Evolutionary conservation across 495 filamentous ascomycete species (phyloP).

Genomic region (Neurospora sp.): DNA sequence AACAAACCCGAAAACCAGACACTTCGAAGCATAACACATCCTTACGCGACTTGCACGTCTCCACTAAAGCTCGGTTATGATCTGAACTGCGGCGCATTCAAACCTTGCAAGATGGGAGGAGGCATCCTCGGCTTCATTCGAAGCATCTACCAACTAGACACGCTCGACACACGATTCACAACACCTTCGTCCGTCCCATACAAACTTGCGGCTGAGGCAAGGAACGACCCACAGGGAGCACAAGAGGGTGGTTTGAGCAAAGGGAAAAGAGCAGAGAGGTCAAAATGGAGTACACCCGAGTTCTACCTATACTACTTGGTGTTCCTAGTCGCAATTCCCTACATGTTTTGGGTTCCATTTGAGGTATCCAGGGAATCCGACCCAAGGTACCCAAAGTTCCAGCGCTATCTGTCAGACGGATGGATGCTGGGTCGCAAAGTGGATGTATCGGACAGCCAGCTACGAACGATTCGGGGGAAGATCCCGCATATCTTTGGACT

Average conservation of each 20-base stretch:
- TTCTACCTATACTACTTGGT: conserved; percentile 75
- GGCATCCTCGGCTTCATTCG: conserved; percentile 35
- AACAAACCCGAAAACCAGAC: not conserved
- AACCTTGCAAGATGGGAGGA: conserved; percentile 1
- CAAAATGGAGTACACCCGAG: conserved; percentile 79
- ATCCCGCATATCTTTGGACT: conserved; percentile 67
- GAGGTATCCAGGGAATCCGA: conserved; percentile 82
- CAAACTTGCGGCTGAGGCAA: conserved; percentile 35
- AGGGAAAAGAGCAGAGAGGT: conserved; percentile 35
- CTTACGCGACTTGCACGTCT: not conserved
- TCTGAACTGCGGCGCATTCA: not conserved
- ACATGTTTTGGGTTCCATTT: conserved; percentile 84
- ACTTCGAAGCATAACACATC: not conserved
- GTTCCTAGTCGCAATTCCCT: conserved; percentile 55
- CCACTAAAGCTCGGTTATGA: not conserved
- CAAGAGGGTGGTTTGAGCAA: conserved; percentile 14
- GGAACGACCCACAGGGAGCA: conserved; percentile 21
- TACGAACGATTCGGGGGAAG: conserved; percentile 76
- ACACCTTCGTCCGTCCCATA: conserved; percentile 58
- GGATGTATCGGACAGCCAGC: conserved; percentile 89
- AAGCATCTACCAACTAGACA: conserved; percentile 72
- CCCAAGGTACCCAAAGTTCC: conserved; percentile 68
- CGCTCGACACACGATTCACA: conserved; percentile 86
- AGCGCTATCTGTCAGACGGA: conserved; percentile 59
- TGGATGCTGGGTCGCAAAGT: conserved; percentile 96